Conservation (phyloP, 768 basidiomycete genomes). For the Boletus tylopilopsis region DNA sequence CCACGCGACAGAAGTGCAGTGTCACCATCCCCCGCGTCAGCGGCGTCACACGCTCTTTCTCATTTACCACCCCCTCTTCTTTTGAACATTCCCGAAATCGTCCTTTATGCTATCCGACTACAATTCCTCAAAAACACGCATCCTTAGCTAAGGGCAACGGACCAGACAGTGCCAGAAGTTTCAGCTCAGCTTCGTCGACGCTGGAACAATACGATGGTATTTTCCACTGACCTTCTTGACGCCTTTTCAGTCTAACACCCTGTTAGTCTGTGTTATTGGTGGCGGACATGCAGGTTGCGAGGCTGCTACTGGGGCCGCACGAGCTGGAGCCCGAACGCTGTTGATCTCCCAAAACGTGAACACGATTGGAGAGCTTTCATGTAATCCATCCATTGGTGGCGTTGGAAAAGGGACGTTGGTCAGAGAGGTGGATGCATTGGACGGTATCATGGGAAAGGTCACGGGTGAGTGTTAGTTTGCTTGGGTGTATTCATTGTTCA, state of each 20-base stretch:
- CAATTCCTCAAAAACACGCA: not conserved
- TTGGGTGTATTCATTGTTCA: not conserved
- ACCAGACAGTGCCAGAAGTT: not conserved
- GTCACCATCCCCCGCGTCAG: not conserved
- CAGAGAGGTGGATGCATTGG: constrained; percentile 87
- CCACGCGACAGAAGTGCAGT: constrained; percentile 5
- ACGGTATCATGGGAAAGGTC: constrained; percentile 81
- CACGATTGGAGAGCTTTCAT: constrained; percentile 81
- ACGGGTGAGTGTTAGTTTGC: constrained; percentile 49
- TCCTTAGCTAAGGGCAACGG: not conserved
- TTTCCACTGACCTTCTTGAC: not conserved
- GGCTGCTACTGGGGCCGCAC: constrained; percentile 81
- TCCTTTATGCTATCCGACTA: not conserved
- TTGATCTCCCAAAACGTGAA: constrained; percentile 80
- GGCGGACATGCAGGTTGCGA: constrained; percentile 94
- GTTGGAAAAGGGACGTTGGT: constrained; percentile 91
- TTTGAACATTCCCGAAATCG: not conserved
- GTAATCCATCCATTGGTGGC: constrained; percentile 90
- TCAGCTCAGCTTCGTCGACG: not conserved
- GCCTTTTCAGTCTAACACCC: constrained; percentile 33
- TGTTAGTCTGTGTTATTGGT: constrained; percentile 79
- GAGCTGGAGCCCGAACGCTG: constrained; percentile 76
- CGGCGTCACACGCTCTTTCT: not conserved
- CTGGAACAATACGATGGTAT: constrained; percentile 25
- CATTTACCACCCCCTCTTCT: not conserved